Percentiles rank a stretch among this genome's conserved stretches.
phyloP scores from a whole-genome alignment of 768 basidiomycete genomes.

The Pholiota molesta region DNA sequence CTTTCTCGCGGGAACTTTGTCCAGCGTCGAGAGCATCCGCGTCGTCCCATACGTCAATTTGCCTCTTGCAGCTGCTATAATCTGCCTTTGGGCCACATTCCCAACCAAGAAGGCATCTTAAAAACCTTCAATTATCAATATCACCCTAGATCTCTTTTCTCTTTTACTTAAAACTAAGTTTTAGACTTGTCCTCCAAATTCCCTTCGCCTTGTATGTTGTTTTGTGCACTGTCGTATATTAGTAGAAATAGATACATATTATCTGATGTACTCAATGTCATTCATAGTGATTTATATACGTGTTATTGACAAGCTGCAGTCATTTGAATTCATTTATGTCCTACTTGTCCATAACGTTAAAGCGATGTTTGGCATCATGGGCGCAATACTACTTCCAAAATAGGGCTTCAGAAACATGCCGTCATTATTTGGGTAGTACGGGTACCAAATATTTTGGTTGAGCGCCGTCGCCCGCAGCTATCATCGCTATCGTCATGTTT shows the following conservation, averaged over 20 bases:
- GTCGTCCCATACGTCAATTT: slow-evolving; percentile 47
- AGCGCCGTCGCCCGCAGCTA: neutral
- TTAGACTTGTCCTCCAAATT: neutral
- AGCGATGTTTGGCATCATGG: no score
- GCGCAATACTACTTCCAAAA: neutral
- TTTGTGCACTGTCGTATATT: neutral
- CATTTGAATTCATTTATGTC: neutral
- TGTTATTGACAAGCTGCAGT: no score
- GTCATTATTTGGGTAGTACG: neutral
- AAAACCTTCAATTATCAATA: neutral
- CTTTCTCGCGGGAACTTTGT: slow-evolving; percentile 48
- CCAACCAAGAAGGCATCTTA: slow-evolving; percentile 13
- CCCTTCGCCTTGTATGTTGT: neutral
- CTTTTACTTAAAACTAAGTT: neutral
- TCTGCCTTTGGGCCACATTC: slow-evolving; percentile 45
- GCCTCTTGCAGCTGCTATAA: slow-evolving; percentile 36
- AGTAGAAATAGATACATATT: neutral
- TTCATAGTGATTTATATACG: no score
- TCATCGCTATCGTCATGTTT: neutral
- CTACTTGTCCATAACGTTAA: no score
- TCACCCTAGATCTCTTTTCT: neutral
- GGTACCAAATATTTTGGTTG: no score
- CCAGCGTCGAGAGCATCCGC: slow-evolving; percentile 39
- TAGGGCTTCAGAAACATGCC: neutral
- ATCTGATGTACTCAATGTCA: no score